Evolutionary conservation across 176 grass and related monocot species (phyloP).

Genomic region (Urochloa ruziziensis): DNA sequence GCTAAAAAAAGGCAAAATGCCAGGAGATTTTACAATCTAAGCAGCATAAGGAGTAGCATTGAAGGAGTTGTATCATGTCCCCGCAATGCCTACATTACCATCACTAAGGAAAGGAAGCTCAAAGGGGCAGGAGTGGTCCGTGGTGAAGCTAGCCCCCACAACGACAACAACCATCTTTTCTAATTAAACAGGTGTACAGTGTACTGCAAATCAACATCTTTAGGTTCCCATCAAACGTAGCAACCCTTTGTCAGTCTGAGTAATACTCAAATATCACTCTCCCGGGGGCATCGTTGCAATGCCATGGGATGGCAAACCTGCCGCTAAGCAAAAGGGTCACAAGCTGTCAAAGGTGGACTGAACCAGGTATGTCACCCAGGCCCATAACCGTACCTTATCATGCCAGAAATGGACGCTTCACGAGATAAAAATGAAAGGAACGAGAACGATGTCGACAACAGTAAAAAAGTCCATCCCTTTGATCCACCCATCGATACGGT

Average conservation of each 20-base stretch:
- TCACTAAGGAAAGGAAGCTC: not conserved
- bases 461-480: not conserved
- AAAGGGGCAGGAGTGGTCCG: not conserved
- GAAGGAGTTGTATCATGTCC: not conserved
- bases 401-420: slow-evolving; percentile 29
- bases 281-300: not conserved
- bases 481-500: not conserved
- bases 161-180: not conserved
- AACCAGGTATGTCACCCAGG: not conserved
- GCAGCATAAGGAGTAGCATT: not conserved
- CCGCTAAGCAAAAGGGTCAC: not conserved
- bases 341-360: not conserved
- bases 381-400: not conserved
- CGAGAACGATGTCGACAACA: not conserved
- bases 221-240: not conserved
- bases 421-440: not conserved
- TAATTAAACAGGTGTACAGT: not conserved
- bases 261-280: not conserved
- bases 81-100: not conserved
- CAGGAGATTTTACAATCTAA: not conserved
- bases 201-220: not conserved
- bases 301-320: slow-evolving; percentile 22
- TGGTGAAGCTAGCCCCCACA: not conserved
- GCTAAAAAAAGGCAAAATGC: not conserved
- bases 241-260: not conserved